Conservation (phyloP, 2,329 filamentous ascomycete species). For the Cladorrhinum sp. region DNA sequence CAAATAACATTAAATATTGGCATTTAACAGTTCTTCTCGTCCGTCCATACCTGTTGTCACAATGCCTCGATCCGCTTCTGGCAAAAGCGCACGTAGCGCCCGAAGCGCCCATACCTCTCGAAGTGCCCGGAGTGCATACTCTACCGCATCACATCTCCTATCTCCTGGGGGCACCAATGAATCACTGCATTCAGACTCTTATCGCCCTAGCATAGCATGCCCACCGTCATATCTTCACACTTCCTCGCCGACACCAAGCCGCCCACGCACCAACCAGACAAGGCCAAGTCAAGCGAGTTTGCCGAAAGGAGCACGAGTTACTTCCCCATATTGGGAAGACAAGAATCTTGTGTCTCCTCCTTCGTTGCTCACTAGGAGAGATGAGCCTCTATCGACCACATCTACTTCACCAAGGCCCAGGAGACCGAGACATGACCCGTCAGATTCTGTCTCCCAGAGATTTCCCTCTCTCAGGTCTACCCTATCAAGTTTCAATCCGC, state of each 20-base stretch:
- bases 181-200: slow-evolving; percentile 2
- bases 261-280: not conserved
- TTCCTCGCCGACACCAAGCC: not conserved
- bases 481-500: not conserved
- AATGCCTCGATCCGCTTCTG: not conserved
- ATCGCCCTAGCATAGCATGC: not conserved
- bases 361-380: not conserved
- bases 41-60: not conserved
- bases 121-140: slow-evolving; percentile 17
- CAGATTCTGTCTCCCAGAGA: not conserved
- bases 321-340: not conserved
- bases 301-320: not conserved
- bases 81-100: slow-evolving; percentile 15
- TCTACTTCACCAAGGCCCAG: not conserved
- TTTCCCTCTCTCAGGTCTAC: not conserved
- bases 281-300: not conserved
- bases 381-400: not conserved
- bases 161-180: slow-evolving; percentile 19
- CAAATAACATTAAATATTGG: not conserved
- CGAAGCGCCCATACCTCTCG: slow-evolving; percentile 9
- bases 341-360: not conserved
- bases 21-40: not conserved
- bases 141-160: slow-evolving; percentile 22
- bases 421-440: not conserved
- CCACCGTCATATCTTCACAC: not conserved